Percentiles rank a stretch among this genome's conserved stretches.
phyloP scores from a whole-genome alignment of 306 rosid species.

The Prosopis cineraria region DNA sequence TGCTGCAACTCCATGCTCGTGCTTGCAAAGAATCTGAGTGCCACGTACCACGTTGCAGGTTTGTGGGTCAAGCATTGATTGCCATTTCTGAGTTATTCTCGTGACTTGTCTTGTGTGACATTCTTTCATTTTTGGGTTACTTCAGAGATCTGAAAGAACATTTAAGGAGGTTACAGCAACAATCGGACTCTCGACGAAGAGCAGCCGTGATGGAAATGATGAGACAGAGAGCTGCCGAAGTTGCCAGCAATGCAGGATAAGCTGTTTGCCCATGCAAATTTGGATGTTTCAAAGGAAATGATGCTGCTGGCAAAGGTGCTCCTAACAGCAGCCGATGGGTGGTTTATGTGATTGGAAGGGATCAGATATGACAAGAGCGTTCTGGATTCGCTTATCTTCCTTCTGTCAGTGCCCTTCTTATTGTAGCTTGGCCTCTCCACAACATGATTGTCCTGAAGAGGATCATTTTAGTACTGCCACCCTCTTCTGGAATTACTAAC shows the following conservation, averaged over 20 bases:
- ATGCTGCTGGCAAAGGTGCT: slow-evolving; percentile 38
- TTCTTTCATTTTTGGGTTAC: slow-evolving; percentile 3
- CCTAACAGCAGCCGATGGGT: slow-evolving; percentile 34
- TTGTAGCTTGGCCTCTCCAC: slow-evolving; percentile 35
- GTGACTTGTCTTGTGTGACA: slow-evolving; percentile 7
- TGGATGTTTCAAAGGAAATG: slow-evolving; percentile 31
- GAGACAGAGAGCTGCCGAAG: slow-evolving; percentile 99
- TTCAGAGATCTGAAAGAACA: slow-evolving; percentile 97
- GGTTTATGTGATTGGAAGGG: slow-evolving; percentile 36
- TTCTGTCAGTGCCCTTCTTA: neutral
- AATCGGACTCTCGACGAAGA: slow-evolving; percentile 93
- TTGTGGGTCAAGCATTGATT: slow-evolving; percentile 21
- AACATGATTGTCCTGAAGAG: slow-evolving; percentile 32
- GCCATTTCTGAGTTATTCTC: slow-evolving; percentile 3
- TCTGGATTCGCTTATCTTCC: slow-evolving; percentile 43
- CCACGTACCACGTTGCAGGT: slow-evolving; percentile 99
- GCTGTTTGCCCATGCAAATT: slow-evolving; percentile 42
- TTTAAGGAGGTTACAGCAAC: slow-evolving; percentile 94
- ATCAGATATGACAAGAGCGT: slow-evolving; percentile 39
- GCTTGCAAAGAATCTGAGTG: slow-evolving; percentile 98
- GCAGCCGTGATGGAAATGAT: slow-evolving; percentile 99
- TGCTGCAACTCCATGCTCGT: slow-evolving; percentile 98
- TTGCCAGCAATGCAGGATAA: slow-evolving; percentile 77
- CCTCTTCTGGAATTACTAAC: slow-evolving; percentile 46
- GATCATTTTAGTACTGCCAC: slow-evolving; percentile 33